Conservation (phyloP, 1,284 basidiomycete genomes). For the Rhodotorula sp. region DNA sequence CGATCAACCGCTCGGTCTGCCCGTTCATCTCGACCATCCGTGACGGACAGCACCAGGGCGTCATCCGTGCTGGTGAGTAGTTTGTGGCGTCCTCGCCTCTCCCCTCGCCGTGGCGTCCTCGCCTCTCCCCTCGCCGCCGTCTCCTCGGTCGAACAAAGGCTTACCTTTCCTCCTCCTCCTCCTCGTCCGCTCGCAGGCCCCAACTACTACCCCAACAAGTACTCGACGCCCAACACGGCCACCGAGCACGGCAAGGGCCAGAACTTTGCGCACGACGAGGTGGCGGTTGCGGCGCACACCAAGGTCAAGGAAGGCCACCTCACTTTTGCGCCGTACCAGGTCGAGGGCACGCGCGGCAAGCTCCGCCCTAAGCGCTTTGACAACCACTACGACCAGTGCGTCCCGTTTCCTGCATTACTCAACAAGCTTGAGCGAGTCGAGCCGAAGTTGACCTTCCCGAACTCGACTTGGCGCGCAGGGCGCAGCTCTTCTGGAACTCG, state of each 20-base stretch:
- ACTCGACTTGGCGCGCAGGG: conserved; percentile 58
- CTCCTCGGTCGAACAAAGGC: not conserved
- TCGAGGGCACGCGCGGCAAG: conserved; percentile 63
- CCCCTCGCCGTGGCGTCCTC: not conserved
- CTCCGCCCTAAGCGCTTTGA: conserved; percentile 25
- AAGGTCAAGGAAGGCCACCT: conserved; percentile 11
- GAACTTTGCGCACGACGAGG: conserved; percentile 32
- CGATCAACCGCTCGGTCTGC: conserved; percentile 79
- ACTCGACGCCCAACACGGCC: conserved; percentile 54
- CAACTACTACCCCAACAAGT: conserved; percentile 70
- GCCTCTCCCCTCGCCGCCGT: not conserved
- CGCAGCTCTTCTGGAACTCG: conserved; percentile 77
- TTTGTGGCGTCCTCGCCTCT: not conserved
- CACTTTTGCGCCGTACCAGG: conserved; percentile 48
- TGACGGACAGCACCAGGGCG: conserved; percentile 64
- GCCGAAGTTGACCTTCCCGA: not conserved
- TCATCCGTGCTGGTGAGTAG: conserved; percentile 61
- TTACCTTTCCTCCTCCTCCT: not conserved
- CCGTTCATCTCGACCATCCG: conserved; percentile 66
- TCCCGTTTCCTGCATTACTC: not conserved
- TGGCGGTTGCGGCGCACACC: conserved; percentile 14
- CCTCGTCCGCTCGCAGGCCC: conserved; percentile 42
- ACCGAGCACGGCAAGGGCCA: conserved; percentile 30
- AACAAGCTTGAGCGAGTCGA: too few species aligned
- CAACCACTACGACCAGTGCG: conserved; percentile 24